Percentiles rank a stretch among this genome's conserved stretches.
phyloP scores from a whole-genome alignment of 2,329 filamentous ascomycete species.

The Colletotrichum scovillei region DNA sequence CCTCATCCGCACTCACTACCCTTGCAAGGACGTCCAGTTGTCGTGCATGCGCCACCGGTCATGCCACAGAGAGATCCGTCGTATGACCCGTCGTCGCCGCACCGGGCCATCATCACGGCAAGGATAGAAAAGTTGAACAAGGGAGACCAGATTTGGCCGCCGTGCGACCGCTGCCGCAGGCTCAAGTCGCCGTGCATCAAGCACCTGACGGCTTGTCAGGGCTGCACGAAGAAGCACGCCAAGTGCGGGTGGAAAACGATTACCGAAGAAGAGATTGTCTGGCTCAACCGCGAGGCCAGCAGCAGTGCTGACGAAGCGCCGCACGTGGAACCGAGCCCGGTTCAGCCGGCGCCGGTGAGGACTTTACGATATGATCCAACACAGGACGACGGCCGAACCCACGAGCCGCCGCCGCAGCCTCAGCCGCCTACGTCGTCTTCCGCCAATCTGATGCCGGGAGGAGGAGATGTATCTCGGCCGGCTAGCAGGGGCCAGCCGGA shows the following conservation, averaged over 20 bases:
- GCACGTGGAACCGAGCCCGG: constrained; percentile 42
- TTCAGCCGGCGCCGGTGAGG: constrained; percentile 35
- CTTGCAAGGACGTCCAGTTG: constrained; percentile 41
- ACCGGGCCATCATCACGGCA: constrained; percentile 72
- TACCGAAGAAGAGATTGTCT: constrained; percentile 73
- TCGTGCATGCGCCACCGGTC: constrained; percentile 41
- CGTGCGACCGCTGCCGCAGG: constrained; percentile 85
- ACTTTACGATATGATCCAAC: constrained; percentile 32
- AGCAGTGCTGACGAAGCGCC: constrained; percentile 42
- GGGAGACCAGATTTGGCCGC: constrained; percentile 81
- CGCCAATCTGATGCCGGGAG: constrained; percentile 15
- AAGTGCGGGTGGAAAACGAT: constrained; percentile 89
- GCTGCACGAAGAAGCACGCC: constrained; percentile 90
- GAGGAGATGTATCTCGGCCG: constrained; percentile 32
- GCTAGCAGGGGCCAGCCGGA: constrained; percentile 29
- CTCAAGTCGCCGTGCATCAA: constrained; percentile 86
- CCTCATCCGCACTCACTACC: constrained; percentile 38
- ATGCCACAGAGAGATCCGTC: constrained; percentile 42
- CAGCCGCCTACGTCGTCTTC: neutral
- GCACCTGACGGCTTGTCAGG: constrained; percentile 86
- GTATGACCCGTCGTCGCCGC: constrained; percentile 44
- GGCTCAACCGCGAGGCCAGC: constrained; percentile 46
- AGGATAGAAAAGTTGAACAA: constrained; percentile 81
- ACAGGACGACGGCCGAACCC: constrained; percentile 28
- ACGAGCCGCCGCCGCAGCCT: constrained; percentile 8